phyloP scores from a whole-genome alignment of 148 eudicot species.

The Linanthus parryae region DNA sequence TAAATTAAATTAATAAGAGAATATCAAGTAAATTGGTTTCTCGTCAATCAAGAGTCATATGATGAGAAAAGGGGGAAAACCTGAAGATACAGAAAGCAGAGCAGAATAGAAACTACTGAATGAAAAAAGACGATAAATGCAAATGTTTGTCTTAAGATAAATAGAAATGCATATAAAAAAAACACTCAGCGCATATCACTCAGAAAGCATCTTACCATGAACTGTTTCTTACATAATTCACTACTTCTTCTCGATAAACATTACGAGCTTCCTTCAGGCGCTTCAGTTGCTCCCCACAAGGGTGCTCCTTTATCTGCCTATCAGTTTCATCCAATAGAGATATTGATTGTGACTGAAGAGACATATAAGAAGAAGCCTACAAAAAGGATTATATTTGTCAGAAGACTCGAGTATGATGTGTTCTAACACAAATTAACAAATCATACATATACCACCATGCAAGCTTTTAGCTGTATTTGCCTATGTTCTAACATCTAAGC shows the following conservation, averaged over 20 bases:
- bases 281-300: conserved; percentile 64
- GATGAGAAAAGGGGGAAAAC: too few species aligned
- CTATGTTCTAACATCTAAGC: too few species aligned
- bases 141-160: neutral
- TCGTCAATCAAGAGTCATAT: too few species aligned
- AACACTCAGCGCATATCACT: neutral
- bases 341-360: conserved; percentile 81
- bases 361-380: conserved; percentile 87
- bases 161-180: neutral
- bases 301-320: conserved; percentile 71
- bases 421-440: neutral
- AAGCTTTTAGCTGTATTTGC: too few species aligned
- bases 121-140: neutral
- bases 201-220: conserved; percentile 55
- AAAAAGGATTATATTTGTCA: conserved; percentile 6
- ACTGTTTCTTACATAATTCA: conserved; percentile 71
- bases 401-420: neutral
- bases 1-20: too few species aligned
- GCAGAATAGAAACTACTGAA: neutral
- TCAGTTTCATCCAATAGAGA: conserved; percentile 86
- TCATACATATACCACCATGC: neutral
- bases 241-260: conserved; percentile 79
- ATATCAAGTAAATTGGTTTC: too few species aligned
- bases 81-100: neutral
- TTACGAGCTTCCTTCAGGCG: conserved; percentile 86